Evolutionary conservation across 306 rosid species (phyloP).

Genomic region (Pyrus betulifolia): DNA sequence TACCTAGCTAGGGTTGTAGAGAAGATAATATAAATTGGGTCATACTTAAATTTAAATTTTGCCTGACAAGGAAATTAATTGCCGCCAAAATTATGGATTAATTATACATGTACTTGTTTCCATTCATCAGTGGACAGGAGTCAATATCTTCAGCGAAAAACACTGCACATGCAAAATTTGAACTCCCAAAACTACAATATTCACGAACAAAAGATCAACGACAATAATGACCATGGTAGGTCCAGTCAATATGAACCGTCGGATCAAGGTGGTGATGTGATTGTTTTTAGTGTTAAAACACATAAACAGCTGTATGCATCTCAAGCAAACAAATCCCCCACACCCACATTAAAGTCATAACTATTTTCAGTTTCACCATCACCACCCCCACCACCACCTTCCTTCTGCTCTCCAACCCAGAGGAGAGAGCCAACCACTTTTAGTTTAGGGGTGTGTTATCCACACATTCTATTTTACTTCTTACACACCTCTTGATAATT

Average conservation of each 20-base stretch:
- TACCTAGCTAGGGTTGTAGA: too few species aligned
- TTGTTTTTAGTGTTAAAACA: neutral
- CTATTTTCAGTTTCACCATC: neutral
- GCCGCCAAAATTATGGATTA: neutral
- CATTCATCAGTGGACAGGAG: neutral
- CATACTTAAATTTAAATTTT: too few species aligned
- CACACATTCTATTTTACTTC: too few species aligned
- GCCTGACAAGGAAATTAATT: too few species aligned
- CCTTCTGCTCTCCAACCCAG: neutral
- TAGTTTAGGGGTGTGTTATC: neutral
- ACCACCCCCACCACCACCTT: neutral
- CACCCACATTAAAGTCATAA: neutral
- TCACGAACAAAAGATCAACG: neutral
- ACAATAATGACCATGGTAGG: neutral
- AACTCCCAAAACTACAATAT: neutral
- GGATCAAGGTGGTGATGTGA: neutral
- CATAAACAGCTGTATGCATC: slow-evolving; percentile 12
- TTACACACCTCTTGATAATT: too few species aligned
- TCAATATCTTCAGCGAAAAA: neutral
- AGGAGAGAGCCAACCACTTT: neutral
- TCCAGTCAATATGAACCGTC: neutral
- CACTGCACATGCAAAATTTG: neutral
- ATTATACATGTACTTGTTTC: neutral
- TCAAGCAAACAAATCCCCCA: neutral
- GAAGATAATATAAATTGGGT: too few species aligned